Conservation (phyloP, 2,329 filamentous ascomycete species). For the Bertia moriformis region DNA sequence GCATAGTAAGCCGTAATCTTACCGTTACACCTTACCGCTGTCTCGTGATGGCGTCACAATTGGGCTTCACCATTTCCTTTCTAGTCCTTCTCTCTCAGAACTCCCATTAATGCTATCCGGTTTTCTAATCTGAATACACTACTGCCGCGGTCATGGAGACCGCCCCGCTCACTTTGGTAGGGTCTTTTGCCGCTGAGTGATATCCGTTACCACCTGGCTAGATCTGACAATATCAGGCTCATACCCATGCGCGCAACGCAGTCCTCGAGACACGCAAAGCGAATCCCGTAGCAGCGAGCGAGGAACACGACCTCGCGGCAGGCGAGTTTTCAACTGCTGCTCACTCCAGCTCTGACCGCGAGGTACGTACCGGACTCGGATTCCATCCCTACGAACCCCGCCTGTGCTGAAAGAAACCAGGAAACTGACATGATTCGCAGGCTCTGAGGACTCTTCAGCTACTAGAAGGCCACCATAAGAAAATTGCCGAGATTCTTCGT, state of each 20-base stretch:
- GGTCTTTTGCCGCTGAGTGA: conserved; percentile 3
- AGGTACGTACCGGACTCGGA: too few species aligned
- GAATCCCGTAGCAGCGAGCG: conserved; percentile 39
- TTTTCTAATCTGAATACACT: background rate
- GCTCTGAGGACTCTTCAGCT: conserved; percentile 43
- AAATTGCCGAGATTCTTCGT: conserved; percentile 41
- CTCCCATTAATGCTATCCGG: background rate
- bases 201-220: conserved; percentile 1
- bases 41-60: too few species aligned
- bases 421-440: conserved; percentile 18
- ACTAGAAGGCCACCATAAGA: conserved; percentile 46
- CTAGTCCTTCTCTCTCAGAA: background rate
- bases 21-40: too few species aligned
- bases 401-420: too few species aligned
- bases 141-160: conserved; percentile 30
- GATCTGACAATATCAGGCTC: conserved; percentile 38
- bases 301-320: conserved; percentile 47
- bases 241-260: conserved; percentile 47
- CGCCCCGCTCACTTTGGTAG: conserved; percentile 33
- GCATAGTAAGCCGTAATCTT: too few species aligned
- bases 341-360: conserved; percentile 21
- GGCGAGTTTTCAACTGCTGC: conserved; percentile 43
- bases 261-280: conserved; percentile 38
- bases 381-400: too few species aligned
- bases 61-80: background rate